Base-by-base conservation (phyloP, 805 yeast genomes). In the Candida jianshihensis region DNA sequence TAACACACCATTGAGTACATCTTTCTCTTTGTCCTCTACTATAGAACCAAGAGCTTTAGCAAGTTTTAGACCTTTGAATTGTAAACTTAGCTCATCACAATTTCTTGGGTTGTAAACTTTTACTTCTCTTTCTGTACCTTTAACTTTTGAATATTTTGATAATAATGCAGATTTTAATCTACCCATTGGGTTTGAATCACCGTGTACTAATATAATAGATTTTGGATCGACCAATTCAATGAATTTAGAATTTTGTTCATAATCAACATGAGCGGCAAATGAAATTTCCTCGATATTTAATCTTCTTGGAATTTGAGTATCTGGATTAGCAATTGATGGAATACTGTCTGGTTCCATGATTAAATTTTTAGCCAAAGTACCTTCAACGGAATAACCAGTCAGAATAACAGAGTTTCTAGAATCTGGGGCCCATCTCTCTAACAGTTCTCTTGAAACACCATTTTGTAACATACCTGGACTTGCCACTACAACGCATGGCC, bases 231-330 rank as follows among this genome's bases (percentile, higher is more conserved):
- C 86, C 41, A 78, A 67, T 47, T 89, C 96, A 40, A 92, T 92
- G 53, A 92, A 92, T 38, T 83, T 85, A 2, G 95, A 68, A 49
- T 92, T 92, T 54, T 92, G 96, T 50, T 84, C 87, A 59, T 82
- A 92, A 56, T 92, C 99, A 17, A 92, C 99, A 60, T 92, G 99
- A 0, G 99, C 99, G n/a, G 98, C 97, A 68, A 92, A 92, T 2
- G 97, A 89, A 4, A 92, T 81, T 59, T 92, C 99, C 46, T 90
- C 97, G 14, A 92, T 80, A 32, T 73, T 75, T 38, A 94, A 62
- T 44, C 97, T 71, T 53, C 98, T 76, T 5, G 97, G 97, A 28
- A 92, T 81, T 40, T 77, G 73, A 15, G 79, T 63, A 42, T 88
- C 96, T 0, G 95, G 85, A 46, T 85, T 86, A n/a, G 69, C 64